Base-by-base conservation (phyloP, 257 asterid species). In the Lycium barbarum region DNA sequence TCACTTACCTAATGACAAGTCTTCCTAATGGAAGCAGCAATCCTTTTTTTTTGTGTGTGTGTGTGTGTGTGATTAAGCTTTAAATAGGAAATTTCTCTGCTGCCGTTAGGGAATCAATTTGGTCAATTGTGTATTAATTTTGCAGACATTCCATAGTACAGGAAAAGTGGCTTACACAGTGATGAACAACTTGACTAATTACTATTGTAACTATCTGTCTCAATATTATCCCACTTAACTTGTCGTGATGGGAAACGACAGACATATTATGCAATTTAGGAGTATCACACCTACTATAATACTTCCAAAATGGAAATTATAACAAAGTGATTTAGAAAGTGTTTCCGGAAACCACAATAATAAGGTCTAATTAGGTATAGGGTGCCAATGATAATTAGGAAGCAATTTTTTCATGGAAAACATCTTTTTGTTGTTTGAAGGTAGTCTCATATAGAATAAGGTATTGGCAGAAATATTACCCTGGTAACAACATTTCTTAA, bases 401-500 rank as follows among this genome's bases (percentile, higher is more conserved):
- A 68, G 51, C 51, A 68, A n/a, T 5, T 61, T 61, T 61, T 61
- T 5, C 7, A 22, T 15, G 20, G 62, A 15, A 55, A 55, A 55
- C 13, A 66, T 33, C 13, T 67, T 35, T 35, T 67, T 9, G 3
- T 18, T n/a, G 33, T 59, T 59, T 59, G 66, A 59, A 59, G 66
- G 66, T 59, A 33, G 63, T 58, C 17, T 2, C 9, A 2, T 20
- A 72, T 20, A 12, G 63, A 76, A 18, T 36, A 83, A 53, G 43
- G 8, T 63, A 72, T 20, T 12, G 35, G 61, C 61, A 13, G 61
- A 63, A 43, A 5, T 38, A 66, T 62, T 85, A 94, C 97, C 97
- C 71, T 94, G 91, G 87, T 92, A 93, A 79, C 93, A 88, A 68
- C 88, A 92, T 83, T 85, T 86, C 91, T 90, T 80, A 76, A 93